Evolutionary conservation across 2,329 filamentous ascomycete genomes (phyloP).

Genomic region (Rhytidhysteron rufulum): DNA sequence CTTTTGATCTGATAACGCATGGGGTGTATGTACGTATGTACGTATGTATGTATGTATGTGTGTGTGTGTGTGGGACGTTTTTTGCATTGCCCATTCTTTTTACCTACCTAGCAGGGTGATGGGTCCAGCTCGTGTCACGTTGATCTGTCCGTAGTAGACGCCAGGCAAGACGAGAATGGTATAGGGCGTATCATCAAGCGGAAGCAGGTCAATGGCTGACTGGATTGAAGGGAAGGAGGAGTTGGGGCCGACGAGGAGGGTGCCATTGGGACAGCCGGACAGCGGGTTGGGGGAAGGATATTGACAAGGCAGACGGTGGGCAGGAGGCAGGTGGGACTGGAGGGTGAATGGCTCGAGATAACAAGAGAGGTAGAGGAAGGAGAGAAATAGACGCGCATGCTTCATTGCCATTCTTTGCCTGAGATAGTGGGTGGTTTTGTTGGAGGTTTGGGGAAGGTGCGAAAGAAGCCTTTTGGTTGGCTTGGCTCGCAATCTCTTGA

Average conservation of each 20-base stretch:
- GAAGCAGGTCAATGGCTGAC: constrained; percentile 46
- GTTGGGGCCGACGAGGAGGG: constrained; percentile 25
- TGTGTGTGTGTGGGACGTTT: no score
- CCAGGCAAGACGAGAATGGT: constrained; percentile 60
- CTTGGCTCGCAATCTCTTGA: no score
- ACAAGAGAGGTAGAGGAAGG: background rate
- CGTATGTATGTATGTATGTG: no score
- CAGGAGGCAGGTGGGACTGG: no score
- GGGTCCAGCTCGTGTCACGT: constrained; percentile 59
- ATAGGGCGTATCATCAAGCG: constrained; percentile 43
- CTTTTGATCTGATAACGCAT: no score
- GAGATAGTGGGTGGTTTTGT: no score
- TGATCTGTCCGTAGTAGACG: constrained; percentile 61
- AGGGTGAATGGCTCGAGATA: background rate
- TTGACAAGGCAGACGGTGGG: constrained; percentile 27
- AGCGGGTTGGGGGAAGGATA: constrained; percentile 33
- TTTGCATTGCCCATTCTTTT: no score
- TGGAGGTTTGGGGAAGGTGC: no score
- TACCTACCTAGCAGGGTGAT: constrained; percentile 59
- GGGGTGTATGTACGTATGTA: no score
- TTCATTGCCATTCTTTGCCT: no score
- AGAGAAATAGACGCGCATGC: no score
- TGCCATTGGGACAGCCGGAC: constrained; percentile 35
- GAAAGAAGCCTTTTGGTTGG: no score
- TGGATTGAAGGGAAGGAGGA: constrained; percentile 39